phyloP scores from a whole-genome alignment of 2,329 filamentous ascomycete species.

The Cercospora berteroae region DNA sequence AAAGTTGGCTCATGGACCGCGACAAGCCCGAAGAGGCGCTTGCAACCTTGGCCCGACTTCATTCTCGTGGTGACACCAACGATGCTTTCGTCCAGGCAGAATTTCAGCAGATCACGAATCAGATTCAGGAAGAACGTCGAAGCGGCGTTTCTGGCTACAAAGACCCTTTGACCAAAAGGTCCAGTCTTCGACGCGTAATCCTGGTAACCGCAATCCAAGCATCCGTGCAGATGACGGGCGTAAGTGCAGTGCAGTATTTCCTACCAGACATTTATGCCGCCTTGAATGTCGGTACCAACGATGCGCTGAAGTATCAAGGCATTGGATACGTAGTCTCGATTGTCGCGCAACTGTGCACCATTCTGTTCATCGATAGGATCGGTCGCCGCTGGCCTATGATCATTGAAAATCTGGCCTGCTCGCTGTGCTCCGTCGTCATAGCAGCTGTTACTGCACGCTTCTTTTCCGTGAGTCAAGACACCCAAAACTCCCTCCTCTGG shows the following conservation, averaged over 20 bases:
- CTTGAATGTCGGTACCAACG: neutral
- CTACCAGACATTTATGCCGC: neutral
- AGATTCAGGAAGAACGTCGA: neutral
- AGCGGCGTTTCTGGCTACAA: neutral
- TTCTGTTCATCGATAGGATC: neutral
- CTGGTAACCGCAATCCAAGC: neutral
- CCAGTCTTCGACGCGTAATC: neutral
- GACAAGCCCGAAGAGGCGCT: neutral
- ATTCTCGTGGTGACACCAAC: neutral
- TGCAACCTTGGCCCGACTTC: neutral
- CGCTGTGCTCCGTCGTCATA: neutral
- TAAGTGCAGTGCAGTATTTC: neutral
- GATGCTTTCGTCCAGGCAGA: neutral
- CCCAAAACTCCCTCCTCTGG: neutral
- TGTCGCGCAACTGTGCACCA: neutral
- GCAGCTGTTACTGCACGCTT: neutral
- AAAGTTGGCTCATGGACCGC: neutral
- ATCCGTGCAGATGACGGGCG: neutral
- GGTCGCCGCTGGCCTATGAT: neutral
- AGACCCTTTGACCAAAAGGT: neutral
- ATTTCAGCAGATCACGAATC: neutral
- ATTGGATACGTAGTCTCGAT: neutral
- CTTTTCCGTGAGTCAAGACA: neutral
- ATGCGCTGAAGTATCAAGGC: neutral
- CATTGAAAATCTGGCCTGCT: neutral